These are phyloP conservation scores for Sesbania bispinosa DNA, from an alignment of 306 rosid species.

Conservation along the genomic window DNA sequence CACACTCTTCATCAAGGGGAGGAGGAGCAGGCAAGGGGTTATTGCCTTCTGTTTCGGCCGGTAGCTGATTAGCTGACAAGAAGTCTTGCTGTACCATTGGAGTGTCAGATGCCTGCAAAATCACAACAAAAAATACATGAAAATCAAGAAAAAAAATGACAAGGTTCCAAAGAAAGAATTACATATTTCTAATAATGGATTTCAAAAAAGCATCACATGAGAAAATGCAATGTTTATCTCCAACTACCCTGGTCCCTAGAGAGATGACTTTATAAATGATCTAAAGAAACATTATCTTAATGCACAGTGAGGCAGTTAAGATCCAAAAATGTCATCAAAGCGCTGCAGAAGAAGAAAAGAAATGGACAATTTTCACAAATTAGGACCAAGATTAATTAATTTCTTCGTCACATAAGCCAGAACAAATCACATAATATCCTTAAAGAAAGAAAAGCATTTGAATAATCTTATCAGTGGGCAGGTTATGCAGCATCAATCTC, in stretches of 20 bases:
- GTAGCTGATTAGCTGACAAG: conserved; percentile 46
- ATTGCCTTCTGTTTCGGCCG: conserved; percentile 56
- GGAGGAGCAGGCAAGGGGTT: conserved; percentile 75
- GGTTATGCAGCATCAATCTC: not conserved
- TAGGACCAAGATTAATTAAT: not conserved
- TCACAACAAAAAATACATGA: not conserved
- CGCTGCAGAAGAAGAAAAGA: conserved; percentile 1
- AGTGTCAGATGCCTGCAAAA: conserved; percentile 64
- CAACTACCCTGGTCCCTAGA: not conserved
- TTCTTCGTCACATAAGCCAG: not conserved
- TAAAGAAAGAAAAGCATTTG: conserved; percentile 23
- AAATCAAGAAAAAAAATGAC: conserved; percentile 11
- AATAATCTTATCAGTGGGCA: conserved; percentile 20
- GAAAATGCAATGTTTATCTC: conserved; percentile 3
- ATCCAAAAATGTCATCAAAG: not conserved
- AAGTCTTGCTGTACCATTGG: conserved; percentile 65
- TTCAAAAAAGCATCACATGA: not conserved
- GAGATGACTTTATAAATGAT: not conserved
- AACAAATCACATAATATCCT: conserved; percentile 4
- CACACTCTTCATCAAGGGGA: conserved; percentile 81
- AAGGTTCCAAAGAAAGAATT: not conserved
- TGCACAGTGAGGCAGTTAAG: not conserved
- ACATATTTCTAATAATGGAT: not conserved
- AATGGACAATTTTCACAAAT: conserved; percentile 1
- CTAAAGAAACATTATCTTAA: not conserved